Evolutionary conservation across 2,329 filamentous ascomycete species (phyloP), one percentile per base, ranked within the genome.

Genomic region (Cryoendolithus antarcticus): DNA sequence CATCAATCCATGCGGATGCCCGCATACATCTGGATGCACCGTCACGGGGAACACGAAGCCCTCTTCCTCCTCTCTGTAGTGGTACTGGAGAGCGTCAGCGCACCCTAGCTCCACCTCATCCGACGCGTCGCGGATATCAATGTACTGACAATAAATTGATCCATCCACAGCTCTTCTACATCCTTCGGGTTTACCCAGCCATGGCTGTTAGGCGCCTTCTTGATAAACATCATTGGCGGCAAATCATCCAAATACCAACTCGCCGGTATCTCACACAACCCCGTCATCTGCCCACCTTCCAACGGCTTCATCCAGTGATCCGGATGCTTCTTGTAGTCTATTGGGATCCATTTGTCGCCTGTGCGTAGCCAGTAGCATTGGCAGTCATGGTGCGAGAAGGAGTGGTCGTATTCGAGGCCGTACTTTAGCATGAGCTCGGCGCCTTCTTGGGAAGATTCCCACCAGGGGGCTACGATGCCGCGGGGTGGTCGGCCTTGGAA

Each of bases 21-120:
- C 81, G 2, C 71, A 76, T 0, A 80, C 75, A 51, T 56, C 52
- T 31, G 80, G 80, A 57, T 85, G 80, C 31, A 84, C 78, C 1
- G 80, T 84, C 62, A 84, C 80, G 0, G 80, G 80, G 48, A 85
- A 85, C 37, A 83, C 70, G 27, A 31, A 39, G 31, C 84, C 84
- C 49, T 82, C 77, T 50, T 85, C 79, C 45, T 82, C 80, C 55
- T 85, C 78, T 27, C 78, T 65, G 56, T 85, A 85, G 50, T 80
- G 84, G 58, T 84, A 84, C 49, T 78, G 71, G 38, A n/a, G n/a
- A n/a, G n/a, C n/a, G n/a, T n/a, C n/a, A n/a, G n/a, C n/a, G n/a
- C n/a, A n/a, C n/a, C n/a, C n/a, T n/a, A n/a, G n/a, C n/a, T n/a
- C n/a, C n/a, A n/a, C n/a, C n/a, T n/a, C n/a, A n/a, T n/a, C n/a